phyloP scores from a whole-genome alignment of 2,329 filamentous ascomycete species.

The Alternaria triticina region DNA sequence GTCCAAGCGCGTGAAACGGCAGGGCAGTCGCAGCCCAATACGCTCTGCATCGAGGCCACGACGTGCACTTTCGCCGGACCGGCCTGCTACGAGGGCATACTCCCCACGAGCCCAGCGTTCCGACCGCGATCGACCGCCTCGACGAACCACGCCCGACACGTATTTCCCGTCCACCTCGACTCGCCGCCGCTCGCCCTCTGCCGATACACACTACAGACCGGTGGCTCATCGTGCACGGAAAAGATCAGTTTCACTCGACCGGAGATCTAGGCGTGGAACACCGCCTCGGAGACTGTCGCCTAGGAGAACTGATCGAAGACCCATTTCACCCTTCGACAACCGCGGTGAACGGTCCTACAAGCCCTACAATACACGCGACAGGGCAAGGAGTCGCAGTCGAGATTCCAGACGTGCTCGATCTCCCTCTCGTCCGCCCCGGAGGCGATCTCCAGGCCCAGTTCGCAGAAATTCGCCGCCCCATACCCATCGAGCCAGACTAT shows the following conservation, averaged over 20 bases:
- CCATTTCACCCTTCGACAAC: constrained; percentile 30
- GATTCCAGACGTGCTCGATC: constrained; percentile 36
- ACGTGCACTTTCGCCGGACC: constrained; percentile 38
- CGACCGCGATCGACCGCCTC: constrained; percentile 40
- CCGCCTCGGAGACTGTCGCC: constrained; percentile 40
- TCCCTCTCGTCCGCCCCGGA: constrained; percentile 40
- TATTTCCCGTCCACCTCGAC: constrained; percentile 40
- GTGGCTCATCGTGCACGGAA: constrained; percentile 39
- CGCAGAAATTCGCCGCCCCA: constrained; percentile 34
- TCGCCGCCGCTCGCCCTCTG: constrained; percentile 51
- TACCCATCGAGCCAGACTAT: constrained; percentile 24
- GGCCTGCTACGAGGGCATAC: constrained; percentile 34
- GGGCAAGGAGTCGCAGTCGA: constrained; percentile 37
- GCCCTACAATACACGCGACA: constrained; percentile 21
- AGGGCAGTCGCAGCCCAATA: constrained; percentile 43
- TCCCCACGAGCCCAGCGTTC: constrained; percentile 41
- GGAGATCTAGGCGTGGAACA: constrained; percentile 37
- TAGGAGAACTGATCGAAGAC: constrained; percentile 32
- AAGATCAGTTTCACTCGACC: constrained; percentile 41
- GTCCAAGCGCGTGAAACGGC: constrained; percentile 42
- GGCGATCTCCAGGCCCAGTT: constrained; percentile 32
- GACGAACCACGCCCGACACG: constrained; percentile 45
- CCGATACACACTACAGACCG: constrained; percentile 47
- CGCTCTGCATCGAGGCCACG: constrained; percentile 45
- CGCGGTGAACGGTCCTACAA: constrained; percentile 28